Conservation (phyloP, 805 yeast genomes). For the Jamesozyma rosinii region DNA sequence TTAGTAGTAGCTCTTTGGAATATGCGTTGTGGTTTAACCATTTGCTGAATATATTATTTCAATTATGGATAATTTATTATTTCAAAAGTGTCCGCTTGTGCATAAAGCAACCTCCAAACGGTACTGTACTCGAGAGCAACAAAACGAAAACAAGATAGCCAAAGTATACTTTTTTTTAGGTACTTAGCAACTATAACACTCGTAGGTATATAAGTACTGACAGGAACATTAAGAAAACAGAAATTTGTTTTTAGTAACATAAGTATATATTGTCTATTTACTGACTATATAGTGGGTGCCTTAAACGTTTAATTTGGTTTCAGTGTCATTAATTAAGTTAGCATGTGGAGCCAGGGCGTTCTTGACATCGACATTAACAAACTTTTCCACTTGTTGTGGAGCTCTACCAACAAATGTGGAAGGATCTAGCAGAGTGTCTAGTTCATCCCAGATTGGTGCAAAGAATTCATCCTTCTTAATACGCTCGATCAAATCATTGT, state of each 20-base stretch:
- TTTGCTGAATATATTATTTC: too few species aligned
- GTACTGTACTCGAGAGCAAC: too few species aligned
- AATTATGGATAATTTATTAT: too few species aligned
- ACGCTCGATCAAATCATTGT: constrained; percentile 90
- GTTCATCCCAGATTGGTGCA: constrained; percentile 78
- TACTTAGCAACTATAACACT: too few species aligned
- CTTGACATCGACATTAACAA: constrained; percentile 74
- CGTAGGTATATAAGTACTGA: too few species aligned
- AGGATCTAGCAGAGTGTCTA: constrained; percentile 79
- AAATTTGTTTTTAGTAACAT: too few species aligned
- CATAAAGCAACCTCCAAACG: too few species aligned
- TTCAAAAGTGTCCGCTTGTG: too few species aligned
- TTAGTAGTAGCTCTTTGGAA: not conserved
- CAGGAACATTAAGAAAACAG: too few species aligned
- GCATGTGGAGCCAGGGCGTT: constrained; percentile 67
- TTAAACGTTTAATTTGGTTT: constrained; percentile 72
- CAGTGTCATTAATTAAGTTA: constrained; percentile 50
- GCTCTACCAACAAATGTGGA: constrained; percentile 96
- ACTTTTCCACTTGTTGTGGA: constrained; percentile 93
- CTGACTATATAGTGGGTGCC: not conserved
- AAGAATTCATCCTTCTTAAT: constrained; percentile 69
- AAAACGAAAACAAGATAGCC: too few species aligned
- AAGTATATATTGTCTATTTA: not conserved
- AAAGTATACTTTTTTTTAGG: too few species aligned
- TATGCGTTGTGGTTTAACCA: too few species aligned